Evolutionary conservation across 139 green algal genomes (phyloP), one percentile per base, ranked within the genome.

Genomic region (Chloropicon primus): DNA sequence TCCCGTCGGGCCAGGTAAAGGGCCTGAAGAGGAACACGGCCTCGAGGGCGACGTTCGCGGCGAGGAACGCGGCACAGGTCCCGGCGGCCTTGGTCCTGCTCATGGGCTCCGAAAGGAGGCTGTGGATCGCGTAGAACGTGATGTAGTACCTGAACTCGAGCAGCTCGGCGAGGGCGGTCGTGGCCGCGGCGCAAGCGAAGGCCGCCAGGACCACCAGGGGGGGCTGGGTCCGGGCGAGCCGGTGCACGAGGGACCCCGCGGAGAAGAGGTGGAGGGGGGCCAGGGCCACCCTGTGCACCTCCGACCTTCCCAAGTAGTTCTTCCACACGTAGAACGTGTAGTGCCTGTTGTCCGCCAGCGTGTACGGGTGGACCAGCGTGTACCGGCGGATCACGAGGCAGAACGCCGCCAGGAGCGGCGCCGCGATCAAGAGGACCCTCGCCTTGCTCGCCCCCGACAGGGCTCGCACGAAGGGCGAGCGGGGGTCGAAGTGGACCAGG

Each of bases 261-360:
- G 5, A 75, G 5, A 17, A 5, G 10, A 17, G 5, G 72, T 75
- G 21, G 25, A 75, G 5, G 5, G 72, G 72, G 5, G 26, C 72
- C 5, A 75, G 25, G 10, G 26, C 10, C 25, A 41, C 5, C 25
- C 25, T 75, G 25, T 28, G 5, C 5, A 17, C 24, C 5, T 22
- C 10, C 5, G 5, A 5, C 24, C 72, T 28, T 5, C 25, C 72
- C 5, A 75, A 17, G 5, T 17, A 41, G 10, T 75, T 75, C 25
- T 88, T 87, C 92, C 93, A 97, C 1, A 97, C 21, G 83, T 98
- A 98, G 77, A 98, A 98, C 0, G 85, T 91, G 81, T 95, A 96
- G 84, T 98, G 94, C 53, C 94, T 86, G 84, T 98, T 98, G 83
- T 98, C 94, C 1, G 93, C 92, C 2, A 98, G 80, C 3, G 97